Evolutionary conservation across 1,284 basidiomycete genomes (phyloP), one percentile per base, ranked within the genome.

Genomic region (Irpex lacteus): DNA sequence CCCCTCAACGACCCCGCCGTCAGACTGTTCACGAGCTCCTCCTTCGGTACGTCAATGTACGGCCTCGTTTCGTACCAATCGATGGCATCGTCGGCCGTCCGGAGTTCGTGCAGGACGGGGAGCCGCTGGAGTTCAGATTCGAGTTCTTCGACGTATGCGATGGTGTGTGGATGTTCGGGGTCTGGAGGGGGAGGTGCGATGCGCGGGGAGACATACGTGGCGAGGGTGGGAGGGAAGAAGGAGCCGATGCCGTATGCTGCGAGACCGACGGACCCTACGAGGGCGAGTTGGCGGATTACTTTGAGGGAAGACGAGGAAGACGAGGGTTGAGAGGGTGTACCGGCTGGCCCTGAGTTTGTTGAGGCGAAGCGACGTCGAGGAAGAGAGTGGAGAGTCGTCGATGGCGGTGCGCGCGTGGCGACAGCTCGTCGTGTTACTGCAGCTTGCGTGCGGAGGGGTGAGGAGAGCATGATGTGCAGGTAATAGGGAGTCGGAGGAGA

Each of bases 1-100:
- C 95, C 96, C 21, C 88, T 81, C 21, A 98, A 82, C 1, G 94
- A 85, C 8, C 95, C 96, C 0, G 90, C 90, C 0, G 94, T 94
- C 61, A 98, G 81, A 66, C 87, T 91, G 76, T 98, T 92, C 59
- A 85, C 86, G 38, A 89, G 81, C 32, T 86, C 78, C 69, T 90
- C 89, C 67, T 89, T 86, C 0, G 92, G 89, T 63, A 89, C 82
- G 21, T 81, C 78, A 32, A 81, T 73, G 74, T 95, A 96, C 9
- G 95, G 95, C 50, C 95, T 85, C 44, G 84, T 80, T 74, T 93
- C 91, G 69, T 92, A 90, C 90, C 90, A 92, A 38, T 85, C 81
- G 37, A 78, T 75, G 0, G 82, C 78, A 66, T 87, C 85, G 1
- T 77, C 72, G n/a, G 73, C 69, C 6, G 73, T 64, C 44, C 87